A percentile compares a stretch with the other conserved stretches of the same genome.
Conservation (phyloP, 805 yeast genomes). For the Candida railenensis region DNA sequence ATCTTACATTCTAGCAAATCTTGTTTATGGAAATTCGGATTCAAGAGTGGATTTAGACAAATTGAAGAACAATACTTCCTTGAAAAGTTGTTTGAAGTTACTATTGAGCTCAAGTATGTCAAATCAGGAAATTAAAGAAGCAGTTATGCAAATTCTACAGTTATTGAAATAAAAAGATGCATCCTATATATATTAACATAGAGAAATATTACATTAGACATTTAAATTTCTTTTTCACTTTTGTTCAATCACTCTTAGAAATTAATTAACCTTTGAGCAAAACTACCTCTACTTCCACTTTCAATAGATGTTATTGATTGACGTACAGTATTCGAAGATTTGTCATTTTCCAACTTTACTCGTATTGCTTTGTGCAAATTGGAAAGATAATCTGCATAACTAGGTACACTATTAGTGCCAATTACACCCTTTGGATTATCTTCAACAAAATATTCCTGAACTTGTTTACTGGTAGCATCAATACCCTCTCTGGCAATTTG, state of each 20-base stretch:
- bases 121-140: slow-evolving; percentile 11
- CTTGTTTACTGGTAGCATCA: slow-evolving; percentile 44
- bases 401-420: slow-evolving; percentile 41
- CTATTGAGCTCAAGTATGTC: slow-evolving; percentile 3
- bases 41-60: neutral
- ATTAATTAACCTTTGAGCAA: slow-evolving; percentile 40
- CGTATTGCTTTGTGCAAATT: slow-evolving; percentile 65
- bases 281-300: slow-evolving; percentile 24
- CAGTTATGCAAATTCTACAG: slow-evolving; percentile 16
- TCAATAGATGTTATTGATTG: slow-evolving; percentile 26
- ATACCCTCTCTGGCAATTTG: slow-evolving; percentile 63
- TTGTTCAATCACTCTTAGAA: slow-evolving; percentile 21
- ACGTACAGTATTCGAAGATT: slow-evolving; percentile 26
- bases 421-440: slow-evolving; percentile 51
- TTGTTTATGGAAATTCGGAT: slow-evolving; percentile 12
- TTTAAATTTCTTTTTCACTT: no score
- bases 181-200: no score
- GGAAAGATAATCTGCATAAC: slow-evolving; percentile 66
- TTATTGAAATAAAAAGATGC: slow-evolving; percentile 7
- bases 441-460: slow-evolving; percentile 67
- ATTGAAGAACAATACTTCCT: slow-evolving; percentile 5
- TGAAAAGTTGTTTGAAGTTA: slow-evolving; percentile 9
- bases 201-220: no score
- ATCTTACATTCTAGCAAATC: slow-evolving; percentile 18
- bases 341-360: slow-evolving; percentile 50